Base-by-base conservation (phyloP, 768 basidiomycete species). In the Rhodotorula kratochvilovae region DNA sequence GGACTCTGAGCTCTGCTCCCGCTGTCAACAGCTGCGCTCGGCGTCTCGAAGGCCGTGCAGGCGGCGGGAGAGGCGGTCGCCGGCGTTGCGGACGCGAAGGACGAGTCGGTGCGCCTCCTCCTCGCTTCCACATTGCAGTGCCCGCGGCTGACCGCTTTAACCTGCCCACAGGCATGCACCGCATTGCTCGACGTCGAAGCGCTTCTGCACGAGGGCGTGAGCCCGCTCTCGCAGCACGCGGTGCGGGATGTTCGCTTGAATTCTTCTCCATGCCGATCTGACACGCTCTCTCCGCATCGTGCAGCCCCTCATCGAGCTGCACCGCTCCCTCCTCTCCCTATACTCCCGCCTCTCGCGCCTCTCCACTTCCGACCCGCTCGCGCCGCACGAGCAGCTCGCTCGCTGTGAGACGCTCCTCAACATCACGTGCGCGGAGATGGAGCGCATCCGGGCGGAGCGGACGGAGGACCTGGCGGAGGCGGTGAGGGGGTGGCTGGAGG, bases 401-500 rank as follows among this genome's bases (percentile, higher is more conserved):
- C 86, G 91, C 29, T 92, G 89, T 78, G 91, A 94, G 80, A 92
- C 91, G 0, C 90, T 92, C 13, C 81, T 94, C 36, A 92, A 93
- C 79, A 87, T 87, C 16, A 92, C 91, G 3, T 88, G 91, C 87
- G 90, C 91, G 1, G 91, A 93, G 82, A 87, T 92, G 83, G 89
- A 90, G 61, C 86, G 85, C 2, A 90, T 91, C 75, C 89, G 91
- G 77, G 80, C 82, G 0, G 89, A 90, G 79, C 89, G 90, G 79
- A 78, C 79, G 13, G 88, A 90, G 76, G 90, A 91, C 74, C 87
- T 92, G 70, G 80, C 82, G 25, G 80, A 78, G 2, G 72, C 90
- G 23, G 81, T 86, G 8, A 85, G 82, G 68, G 88, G 88, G 50
- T 87, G 90, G 78, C 84, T 92, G 5, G 89, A 91, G 73, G 88